Base-by-base conservation (phyloP, 2,329 filamentous ascomycete species). In the Pseudogymnoascus sp. region DNA sequence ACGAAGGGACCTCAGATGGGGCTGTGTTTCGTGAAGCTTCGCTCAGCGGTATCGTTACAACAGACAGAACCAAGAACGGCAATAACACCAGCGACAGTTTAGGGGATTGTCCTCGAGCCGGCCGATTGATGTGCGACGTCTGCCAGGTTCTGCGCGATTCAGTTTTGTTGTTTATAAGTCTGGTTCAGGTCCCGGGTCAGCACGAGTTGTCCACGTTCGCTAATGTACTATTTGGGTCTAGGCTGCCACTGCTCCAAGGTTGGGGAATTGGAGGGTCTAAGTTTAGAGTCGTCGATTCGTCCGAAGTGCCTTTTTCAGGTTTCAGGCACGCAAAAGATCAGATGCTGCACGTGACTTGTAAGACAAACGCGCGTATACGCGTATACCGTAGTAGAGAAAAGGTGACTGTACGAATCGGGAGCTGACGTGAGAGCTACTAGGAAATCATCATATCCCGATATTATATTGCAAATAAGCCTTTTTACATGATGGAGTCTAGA, bases 141-240 rank as follows among this genome's bases (percentile, higher is more conserved):
- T 34, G 50, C 50, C 28, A 34, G 50, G 28, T 34, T 56, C 18
- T 56, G 50, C 50, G 50, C 50, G 50, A 56, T 34, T 56, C 50
- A 56, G 50, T 56, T 56, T 56, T 56, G 50, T 56, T 56, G 50
- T 56, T 56, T 56, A 56, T 56, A 56, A 56, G 50, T 56, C 50
- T 34, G 50, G 50, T 56, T 56, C 50, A 56, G 50, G 50, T 28
- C 50, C 28, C 28, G 50, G 28, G 50, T 56, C 50, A 56, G 50
- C 50, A 56, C 50, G 28, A 56, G 50, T 56, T 56, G 50, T 56
- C 50, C 50, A 56, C 50, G 50, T 56, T 56, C 28, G 50, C 50
- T 56, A 56, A 34, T 56, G 28, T 18, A 56, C 50, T 28, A 1
- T 34, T 56, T 56, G 28, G 50, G 50, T 56, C 50, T 56, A 56